A percentile compares a stretch with the other conserved stretches of the same genome.
phyloP scores from a whole-genome alignment of 176 grass and related monocot species.

The bread wheat (Triticum aestivum) region DNA sequence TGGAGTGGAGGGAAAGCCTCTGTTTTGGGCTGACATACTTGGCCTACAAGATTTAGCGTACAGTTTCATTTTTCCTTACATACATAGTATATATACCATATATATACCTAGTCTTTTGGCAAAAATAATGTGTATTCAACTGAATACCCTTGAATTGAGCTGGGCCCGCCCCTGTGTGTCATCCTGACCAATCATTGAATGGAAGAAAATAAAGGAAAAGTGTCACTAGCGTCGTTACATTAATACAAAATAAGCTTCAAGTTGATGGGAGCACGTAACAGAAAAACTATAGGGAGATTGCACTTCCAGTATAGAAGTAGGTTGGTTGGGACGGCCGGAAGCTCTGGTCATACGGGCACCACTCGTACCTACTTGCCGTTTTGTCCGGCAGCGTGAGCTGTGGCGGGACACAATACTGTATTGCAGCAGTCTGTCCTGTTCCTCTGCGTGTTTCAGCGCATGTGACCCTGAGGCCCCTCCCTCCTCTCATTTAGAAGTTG shows the following conservation, averaged over 20 bases:
- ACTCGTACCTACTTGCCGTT: not conserved
- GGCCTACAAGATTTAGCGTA: no score
- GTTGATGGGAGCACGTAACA: not conserved
- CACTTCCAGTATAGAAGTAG: no score
- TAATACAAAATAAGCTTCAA: not conserved
- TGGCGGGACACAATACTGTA: not conserved
- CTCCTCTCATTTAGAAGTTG: not conserved
- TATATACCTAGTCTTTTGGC: no score
- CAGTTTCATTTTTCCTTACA: no score
- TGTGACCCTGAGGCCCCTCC: conserved; percentile 19
- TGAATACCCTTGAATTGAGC: no score
- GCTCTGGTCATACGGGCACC: not conserved
- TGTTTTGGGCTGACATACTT: no score
- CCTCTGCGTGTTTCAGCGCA: not conserved
- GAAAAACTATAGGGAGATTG: not conserved
- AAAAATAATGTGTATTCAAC: no score
- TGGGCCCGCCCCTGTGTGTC: not conserved
- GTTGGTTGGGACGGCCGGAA: conserved; percentile 1
- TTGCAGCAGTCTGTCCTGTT: not conserved
- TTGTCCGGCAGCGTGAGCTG: conserved; percentile 7
- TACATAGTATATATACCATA: no score
- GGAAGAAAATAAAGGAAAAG: not conserved
- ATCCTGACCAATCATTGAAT: not conserved
- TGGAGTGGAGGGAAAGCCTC: no score
- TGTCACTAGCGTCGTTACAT: no score